Evolutionary conservation across 2,329 filamentous ascomycete genomes (phyloP), one percentile per base, ranked within the genome.

Genomic region (Cladophialophora bantiana): DNA sequence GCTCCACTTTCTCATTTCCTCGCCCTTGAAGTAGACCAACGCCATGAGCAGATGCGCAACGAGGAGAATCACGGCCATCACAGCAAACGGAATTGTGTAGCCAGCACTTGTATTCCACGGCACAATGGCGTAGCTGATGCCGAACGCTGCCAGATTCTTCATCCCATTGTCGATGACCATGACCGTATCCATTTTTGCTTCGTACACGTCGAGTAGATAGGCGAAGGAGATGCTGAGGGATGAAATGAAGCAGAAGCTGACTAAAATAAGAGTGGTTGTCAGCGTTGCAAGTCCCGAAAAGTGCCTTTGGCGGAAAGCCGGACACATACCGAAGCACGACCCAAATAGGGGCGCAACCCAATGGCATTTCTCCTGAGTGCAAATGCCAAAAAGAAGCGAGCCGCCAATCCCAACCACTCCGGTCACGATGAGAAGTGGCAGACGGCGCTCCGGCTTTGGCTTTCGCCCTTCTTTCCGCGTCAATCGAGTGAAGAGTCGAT

Each of bases 121-220:
- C 7, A 67, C 55, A 13, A 67, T 64, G 35, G 65, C 65, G 38
- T 67, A 67, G 55, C 60, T 67, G 55, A 67, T 67, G 2, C 59
- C 65, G 13, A 67, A 67, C 2, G 65, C 65, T 9, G 65, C 65
- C 7, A 63, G 45, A n/a, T 67, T 67, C 35, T 67, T 67, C 54
- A 63, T 60, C 7, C 65, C 65, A 34, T 67, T 67, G 65, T 59
- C 62, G 13, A 67, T 64, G 10, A 67, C 65, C 65, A 67, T 67
- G 20, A 67, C 65, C 2, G 59, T 64, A 18, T 67, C 65, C 59
- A 64, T 67, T 20, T 56, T 56, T 6, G 65, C 59, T 34, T 67
- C 65, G 50, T 67, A 67, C 15, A 67, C 55, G 35, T 67, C 65
- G 10, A 67, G 55, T 1, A 67, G 60, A 36, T 67, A 67, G 13